phyloP scores from a whole-genome alignment of 1,284 basidiomycete species.

The Cutaneotrichosporon sp. region DNA sequence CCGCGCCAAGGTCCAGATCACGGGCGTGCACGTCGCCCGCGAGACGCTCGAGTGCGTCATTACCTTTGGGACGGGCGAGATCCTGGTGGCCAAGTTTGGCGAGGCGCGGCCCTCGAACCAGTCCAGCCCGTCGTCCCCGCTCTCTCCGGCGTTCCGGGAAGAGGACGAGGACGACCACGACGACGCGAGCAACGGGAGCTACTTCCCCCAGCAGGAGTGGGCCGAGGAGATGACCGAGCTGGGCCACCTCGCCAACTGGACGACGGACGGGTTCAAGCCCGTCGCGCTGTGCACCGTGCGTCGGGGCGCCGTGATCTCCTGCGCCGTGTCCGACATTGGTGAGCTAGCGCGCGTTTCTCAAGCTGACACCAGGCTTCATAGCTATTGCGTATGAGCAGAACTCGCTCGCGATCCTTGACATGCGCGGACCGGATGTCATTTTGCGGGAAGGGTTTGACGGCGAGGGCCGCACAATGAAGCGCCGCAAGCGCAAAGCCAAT shows the following conservation, averaged over 20 bases:
- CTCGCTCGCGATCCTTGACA: constrained; percentile 65
- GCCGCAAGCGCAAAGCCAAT: constrained; percentile 50
- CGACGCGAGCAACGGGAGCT: constrained; percentile 31
- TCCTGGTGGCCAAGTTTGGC: constrained; percentile 64
- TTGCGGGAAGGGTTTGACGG: constrained; percentile 55
- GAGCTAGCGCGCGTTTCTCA: no score
- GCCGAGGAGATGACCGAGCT: constrained; percentile 49
- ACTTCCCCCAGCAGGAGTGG: constrained; percentile 32
- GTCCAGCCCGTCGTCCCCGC: constrained; percentile 11
- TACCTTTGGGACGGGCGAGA: constrained; percentile 65
- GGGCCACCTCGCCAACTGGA: constrained; percentile 54
- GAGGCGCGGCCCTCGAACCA: constrained; percentile 34
- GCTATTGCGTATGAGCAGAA: constrained; percentile 67
- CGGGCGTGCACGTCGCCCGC: constrained; percentile 62
- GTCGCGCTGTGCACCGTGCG: constrained; percentile 63
- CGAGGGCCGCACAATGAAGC: constrained; percentile 48
- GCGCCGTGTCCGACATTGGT: constrained; percentile 71
- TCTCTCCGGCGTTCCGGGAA: background rate
- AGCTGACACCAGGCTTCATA: constrained; percentile 64
- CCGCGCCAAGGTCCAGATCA: constrained; percentile 54
- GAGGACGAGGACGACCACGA: no score
- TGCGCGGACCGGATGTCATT: constrained; percentile 69
- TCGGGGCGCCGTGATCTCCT: constrained; percentile 60
- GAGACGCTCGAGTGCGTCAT: constrained; percentile 70
- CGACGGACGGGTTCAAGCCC: constrained; percentile 61